Evolutionary conservation across 768 basidiomycete genomes (phyloP), one percentile per base, ranked within the genome.

Genomic region (Pleurotus djamor): DNA sequence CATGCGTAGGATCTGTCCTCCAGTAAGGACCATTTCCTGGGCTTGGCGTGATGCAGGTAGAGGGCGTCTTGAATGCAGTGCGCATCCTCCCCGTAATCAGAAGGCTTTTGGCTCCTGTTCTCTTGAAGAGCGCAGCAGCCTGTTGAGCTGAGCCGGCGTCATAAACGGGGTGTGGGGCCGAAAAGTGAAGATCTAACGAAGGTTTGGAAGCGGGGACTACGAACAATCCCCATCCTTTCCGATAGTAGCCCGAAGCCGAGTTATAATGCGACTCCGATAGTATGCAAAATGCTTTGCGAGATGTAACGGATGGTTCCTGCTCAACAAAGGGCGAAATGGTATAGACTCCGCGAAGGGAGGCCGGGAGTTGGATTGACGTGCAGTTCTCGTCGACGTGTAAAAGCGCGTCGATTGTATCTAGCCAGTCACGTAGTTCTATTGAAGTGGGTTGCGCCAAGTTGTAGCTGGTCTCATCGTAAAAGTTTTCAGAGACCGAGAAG

Each of bases 1-100:
- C 78, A 65, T 83, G 81, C 2, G 77, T 68, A 32, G 80, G 75
- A 62, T 82, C 81, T 0, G 81, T 83, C 57, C 65, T 71, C 56
- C 75, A 78, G 63, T 79, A 80, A 6, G 45, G 41, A 4, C 61
- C 59, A 41, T 41, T 41, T n/a, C 38, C n/a, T 9, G 38, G 38
- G n/a, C 38, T 9, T 10, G 38, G 38, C n/a, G 9, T 9, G 9
- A 41, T n/a, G 4, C 38, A 41, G 10, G 38, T 41, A 2, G 38
- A 10, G 5, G 68, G 64, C 16, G 48, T 58, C 28, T 59, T 52
- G 59, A 70, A 76, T 14, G 81, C 74, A 2, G 61, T 66, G 8
- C 80, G 69, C 9, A 60, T 65, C 1, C 79, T 68, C 13, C 80
- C 81, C n/a, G 79, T 59, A 33, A 81, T 68, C 3, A 80, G 65